These are phyloP conservation scores for Yamadazyma diddensiae DNA, from an alignment of 1,139 yeast species.

Conservation along the genomic window DNA sequence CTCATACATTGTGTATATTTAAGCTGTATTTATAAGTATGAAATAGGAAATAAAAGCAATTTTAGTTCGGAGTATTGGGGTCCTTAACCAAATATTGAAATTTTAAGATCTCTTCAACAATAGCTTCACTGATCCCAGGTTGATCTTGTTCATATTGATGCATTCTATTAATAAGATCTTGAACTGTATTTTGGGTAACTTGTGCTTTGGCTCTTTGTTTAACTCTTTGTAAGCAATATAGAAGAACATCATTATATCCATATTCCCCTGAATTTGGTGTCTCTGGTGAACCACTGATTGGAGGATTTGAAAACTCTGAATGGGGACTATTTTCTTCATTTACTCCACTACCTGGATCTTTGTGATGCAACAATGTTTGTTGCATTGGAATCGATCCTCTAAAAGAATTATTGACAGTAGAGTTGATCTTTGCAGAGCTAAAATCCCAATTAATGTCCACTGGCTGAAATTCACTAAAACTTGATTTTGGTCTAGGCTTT, in stretches of 20 bases:
- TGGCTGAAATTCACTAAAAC: conserved; percentile 8
- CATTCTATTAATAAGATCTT: conserved; percentile 35
- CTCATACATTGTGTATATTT: neutral
- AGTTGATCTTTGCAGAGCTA: conserved; percentile 8
- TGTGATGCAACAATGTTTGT: conserved; percentile 13
- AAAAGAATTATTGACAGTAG: neutral
- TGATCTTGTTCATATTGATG: conserved; percentile 46
- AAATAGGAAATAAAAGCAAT: neutral
- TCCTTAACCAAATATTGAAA: conserved; percentile 9
- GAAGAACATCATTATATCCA: conserved; percentile 13
- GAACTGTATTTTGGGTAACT: conserved; percentile 45
- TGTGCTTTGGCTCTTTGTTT: conserved; percentile 46
- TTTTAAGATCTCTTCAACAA: conserved; percentile 51
- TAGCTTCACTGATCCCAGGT: conserved; percentile 63
- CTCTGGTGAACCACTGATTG: no score
- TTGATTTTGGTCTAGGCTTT: conserved; percentile 10
- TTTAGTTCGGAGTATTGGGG: neutral
- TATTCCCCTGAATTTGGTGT: neutral
- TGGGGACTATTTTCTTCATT: no score
- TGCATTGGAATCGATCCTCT: conserved; percentile 14
- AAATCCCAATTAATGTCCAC: conserved; percentile 21
- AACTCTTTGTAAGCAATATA: conserved; percentile 34
- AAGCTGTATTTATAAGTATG: conserved; percentile 1
- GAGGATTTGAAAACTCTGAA: no score
- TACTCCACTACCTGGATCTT: neutral